These are phyloP conservation scores for Thinopyrum elongatum DNA, from an alignment of 176 grass and related monocot species.

Conservation along the genomic window DNA sequence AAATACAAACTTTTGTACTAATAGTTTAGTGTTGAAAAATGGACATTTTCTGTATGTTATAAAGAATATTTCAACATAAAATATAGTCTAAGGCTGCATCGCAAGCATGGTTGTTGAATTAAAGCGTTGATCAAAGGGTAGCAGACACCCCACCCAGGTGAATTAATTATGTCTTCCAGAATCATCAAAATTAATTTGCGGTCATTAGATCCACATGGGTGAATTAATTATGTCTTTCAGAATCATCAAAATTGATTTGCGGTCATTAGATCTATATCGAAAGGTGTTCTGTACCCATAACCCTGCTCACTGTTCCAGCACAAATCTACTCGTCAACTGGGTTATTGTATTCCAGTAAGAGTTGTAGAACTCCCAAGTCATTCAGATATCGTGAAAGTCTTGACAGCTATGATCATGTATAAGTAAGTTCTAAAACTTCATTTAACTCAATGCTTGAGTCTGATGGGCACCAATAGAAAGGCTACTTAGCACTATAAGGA, in stretches of 20 bases:
- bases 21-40: no score
- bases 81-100: background rate
- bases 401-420: background rate
- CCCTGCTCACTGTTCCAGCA: no score
- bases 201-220: background rate
- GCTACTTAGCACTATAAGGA: background rate
- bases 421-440: background rate
- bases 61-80: no score
- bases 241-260: background rate
- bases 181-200: background rate
- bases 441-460: background rate
- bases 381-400: background rate
- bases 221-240: background rate
- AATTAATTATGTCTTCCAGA: background rate
- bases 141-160: background rate
- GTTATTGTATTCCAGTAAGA: background rate
- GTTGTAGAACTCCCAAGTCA: background rate
- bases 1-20: no score
- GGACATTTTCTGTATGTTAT: no score
- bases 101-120: background rate
- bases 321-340: no score
- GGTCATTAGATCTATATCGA: background rate
- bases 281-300: background rate
- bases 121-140: background rate
- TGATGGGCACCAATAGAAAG: background rate